phyloP scores from a whole-genome alignment of 306 rosid species.

The Gynostemma pentaphyllum region DNA sequence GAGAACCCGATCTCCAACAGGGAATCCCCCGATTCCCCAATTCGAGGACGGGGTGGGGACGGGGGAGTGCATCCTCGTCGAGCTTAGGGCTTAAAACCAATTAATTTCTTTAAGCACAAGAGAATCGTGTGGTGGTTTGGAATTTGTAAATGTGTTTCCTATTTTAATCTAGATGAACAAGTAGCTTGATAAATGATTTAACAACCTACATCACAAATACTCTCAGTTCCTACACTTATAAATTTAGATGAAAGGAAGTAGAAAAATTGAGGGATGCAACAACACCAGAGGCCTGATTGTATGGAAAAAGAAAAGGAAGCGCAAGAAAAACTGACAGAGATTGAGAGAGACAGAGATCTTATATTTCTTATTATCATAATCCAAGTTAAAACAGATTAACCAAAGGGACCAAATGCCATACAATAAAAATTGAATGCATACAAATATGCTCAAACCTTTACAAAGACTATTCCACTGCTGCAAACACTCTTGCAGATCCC shows the following conservation, averaged over 20 bases:
- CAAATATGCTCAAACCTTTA: conserved; percentile 8
- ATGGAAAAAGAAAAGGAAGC: not conserved
- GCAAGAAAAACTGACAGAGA: not conserved
- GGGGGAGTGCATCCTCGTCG: too few relatives aligned
- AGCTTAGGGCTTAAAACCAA: too few relatives aligned
- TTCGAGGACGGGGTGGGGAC: too few relatives aligned
- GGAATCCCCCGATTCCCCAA: too few relatives aligned
- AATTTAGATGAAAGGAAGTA: too few relatives aligned
- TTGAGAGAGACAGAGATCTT: not conserved
- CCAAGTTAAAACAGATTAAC: conserved; percentile 3
- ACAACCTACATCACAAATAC: not conserved
- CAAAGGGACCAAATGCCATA: not conserved
- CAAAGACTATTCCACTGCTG: conserved; percentile 5
- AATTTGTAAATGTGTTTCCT: not conserved
- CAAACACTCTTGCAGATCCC: conserved; percentile 8
- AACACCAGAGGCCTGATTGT: too few relatives aligned
- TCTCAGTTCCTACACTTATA: not conserved
- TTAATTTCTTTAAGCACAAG: not conserved
- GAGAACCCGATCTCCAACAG: too few relatives aligned
- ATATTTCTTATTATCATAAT: conserved; percentile 5
- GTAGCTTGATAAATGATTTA: not conserved
- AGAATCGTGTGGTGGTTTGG: not conserved
- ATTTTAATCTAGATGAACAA: not conserved
- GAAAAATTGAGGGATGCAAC: too few relatives aligned
- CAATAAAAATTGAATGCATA: not conserved